Evolutionary conservation across 2,329 filamentous ascomycete species (phyloP), one percentile per base, ranked within the genome.

Genomic region (Myriosclerotinia duriaeana): DNA sequence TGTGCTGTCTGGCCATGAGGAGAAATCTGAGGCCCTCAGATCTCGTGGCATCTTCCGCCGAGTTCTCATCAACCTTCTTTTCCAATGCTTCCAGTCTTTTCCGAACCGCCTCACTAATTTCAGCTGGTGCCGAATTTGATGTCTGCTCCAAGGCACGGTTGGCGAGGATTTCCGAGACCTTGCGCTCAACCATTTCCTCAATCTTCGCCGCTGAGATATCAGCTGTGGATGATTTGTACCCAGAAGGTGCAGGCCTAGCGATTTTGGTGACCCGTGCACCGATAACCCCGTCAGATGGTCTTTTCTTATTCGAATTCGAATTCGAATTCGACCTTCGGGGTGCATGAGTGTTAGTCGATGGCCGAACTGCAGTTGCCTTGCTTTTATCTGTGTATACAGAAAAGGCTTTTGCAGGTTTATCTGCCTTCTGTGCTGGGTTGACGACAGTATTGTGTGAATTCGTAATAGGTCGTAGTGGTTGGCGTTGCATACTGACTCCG

Each of bases 1-100:
- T 93, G 74, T 96, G 91, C 76, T 97, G 93, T 71, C 95, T 91
- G 1, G 92, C 94, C 83, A 95, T 92, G n/a, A 97, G 82, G 44
- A 98, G 79, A 73, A 90, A 92, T 14, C 92, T 90, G 38, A 98
- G 78, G 0, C 94, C 95, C 69, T 97, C 92, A 0, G 91, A 89
- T 64, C 90, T 87, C 36, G 30, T 34, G 30, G 84, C 81, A 72
- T 96, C 92, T 48, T 93, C 91, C 55, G 84, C 80, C 66, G 81
- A 79, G 17, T 83, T 81, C 42, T 79, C 81, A 67, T 94, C 90
- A 38, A 98, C 90, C n/a, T 91, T 89, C 71, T 89, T 86, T 78
- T 98, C 94, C 4, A 98, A 83, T 0, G 90, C 89, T 67, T 97
- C 92, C 0, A 98, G 82, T 0, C 94, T 87, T 66, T 84, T 87